Conservation (phyloP, 2,329 filamentous ascomycete species). For the Penicillium palitans region DNA sequence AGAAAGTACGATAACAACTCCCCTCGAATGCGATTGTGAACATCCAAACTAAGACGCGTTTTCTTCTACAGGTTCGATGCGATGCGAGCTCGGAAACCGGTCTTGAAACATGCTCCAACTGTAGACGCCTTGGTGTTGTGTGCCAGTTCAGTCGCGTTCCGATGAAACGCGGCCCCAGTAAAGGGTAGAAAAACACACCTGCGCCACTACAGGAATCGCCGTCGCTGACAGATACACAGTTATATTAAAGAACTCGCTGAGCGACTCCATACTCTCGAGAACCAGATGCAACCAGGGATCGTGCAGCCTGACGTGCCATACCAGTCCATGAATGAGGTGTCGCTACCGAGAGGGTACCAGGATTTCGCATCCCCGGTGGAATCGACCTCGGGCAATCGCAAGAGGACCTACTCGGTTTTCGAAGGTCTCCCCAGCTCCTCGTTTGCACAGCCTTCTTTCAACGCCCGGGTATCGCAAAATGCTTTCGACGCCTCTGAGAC, state of each 20-base stretch:
- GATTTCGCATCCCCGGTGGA: conserved; percentile 55
- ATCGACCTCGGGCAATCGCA: conserved; percentile 43
- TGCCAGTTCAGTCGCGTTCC: conserved; percentile 86
- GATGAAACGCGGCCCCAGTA: conserved; percentile 85
- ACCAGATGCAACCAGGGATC: conserved; percentile 60
- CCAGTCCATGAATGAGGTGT: conserved; percentile 44
- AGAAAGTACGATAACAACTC: conserved; percentile 58
- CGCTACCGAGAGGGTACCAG: conserved; percentile 49
- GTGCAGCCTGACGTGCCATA: conserved; percentile 46
- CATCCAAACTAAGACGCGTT: conserved; percentile 22
- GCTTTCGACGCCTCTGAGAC: conserved; percentile 38
- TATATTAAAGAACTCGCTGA: conserved; percentile 93
- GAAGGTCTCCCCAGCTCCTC: conserved; percentile 46
- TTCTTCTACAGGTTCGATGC: conserved; percentile 65
- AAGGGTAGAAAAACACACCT: conserved; percentile 60
- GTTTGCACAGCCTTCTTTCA: conserved; percentile 44
- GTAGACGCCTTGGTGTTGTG: conserved; percentile 69
- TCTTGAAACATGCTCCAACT: conserved; percentile 76
- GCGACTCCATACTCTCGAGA: conserved; percentile 77
- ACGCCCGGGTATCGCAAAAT: conserved; percentile 36
- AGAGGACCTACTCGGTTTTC: conserved; percentile 53
- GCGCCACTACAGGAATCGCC: neutral
- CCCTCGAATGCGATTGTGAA: conserved; percentile 18
- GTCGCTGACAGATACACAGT: conserved; percentile 44
- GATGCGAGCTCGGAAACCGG: conserved; percentile 75